Base-by-base conservation (phyloP, 2,329 filamentous ascomycete species). In the Clonostachys rhizophaga region DNA sequence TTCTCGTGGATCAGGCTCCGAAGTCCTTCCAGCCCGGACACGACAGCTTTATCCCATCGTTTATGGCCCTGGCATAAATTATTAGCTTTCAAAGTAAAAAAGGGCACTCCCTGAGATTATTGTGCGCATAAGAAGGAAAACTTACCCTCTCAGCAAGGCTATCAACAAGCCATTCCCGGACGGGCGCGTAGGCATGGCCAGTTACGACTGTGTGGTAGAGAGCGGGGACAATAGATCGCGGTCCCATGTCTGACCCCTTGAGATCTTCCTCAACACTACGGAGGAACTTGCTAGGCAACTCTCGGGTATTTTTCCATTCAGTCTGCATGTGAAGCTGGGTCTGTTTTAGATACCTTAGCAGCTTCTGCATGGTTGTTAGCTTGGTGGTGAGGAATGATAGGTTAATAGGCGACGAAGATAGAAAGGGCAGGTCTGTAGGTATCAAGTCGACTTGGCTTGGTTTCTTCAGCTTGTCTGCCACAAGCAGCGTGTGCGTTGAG, bases 81-180 rank as follows among this genome's bases (percentile, higher is more conserved):
- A 30, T 30, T 10, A 30, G 24, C 24, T 50, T 49, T 47, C 58
- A 43, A 57, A 48, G 24, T 37, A 47, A 52, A 45, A 45, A 45
- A 43, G 40, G 39, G 44, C 13, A 10, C 18, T 17, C 40, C 36
- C 20, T 30, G 17, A 34, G 18, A 41, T 33, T 14, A 10, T 35
- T 30, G 24, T 17, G 33, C 64, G n/a, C 20, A 36, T 12, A 11
- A 33, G 9, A 17, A 9, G 9, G 14, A 24, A 42, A 10, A 34
- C 79, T 58, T 72, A 91, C 89, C 52, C 89, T 75, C 60, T 95
- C 89, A 8, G 83, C 81, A 33, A 96, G 70, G 53, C 87, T 87
- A 58, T 96, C 90, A 5, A 91, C 81, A 2, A 99, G 75, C 86
- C 95, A 99, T 61, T 96, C 91, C 49, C 83, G 84, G 46, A 97